A percentile compares a stretch with the other conserved stretches of the same genome.
These are phyloP conservation scores for Neonectria faginata DNA, from an alignment of 2,329 filamentous ascomycete species.

Conservation along the genomic window DNA sequence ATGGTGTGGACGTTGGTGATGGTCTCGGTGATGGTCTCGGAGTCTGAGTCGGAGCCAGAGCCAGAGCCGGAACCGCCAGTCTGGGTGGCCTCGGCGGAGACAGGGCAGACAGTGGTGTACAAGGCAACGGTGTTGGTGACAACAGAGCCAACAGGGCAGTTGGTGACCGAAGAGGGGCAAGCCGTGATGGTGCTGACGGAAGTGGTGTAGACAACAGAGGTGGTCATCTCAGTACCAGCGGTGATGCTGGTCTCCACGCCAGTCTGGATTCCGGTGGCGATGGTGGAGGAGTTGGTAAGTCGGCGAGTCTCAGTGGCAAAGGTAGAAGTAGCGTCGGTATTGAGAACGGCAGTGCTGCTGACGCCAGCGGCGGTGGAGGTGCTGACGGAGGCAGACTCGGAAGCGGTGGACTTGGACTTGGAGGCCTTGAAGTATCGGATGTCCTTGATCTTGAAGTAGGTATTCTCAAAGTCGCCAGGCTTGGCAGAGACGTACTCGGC, in stretches of 20 bases:
- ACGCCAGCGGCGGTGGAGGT: background rate
- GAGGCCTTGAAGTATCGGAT: constrained; percentile 50
- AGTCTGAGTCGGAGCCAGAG: constrained; percentile 10
- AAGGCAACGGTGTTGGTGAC: constrained; percentile 54
- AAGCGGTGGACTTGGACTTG: constrained; percentile 32
- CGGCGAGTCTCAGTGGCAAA: constrained; percentile 12
- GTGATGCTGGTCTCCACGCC: background rate
- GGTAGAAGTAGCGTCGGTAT: constrained; percentile 1
- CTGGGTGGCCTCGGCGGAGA: constrained; percentile 30
- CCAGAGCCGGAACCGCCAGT: constrained; percentile 22
- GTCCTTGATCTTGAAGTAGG: constrained; percentile 60
- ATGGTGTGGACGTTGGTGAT: constrained; percentile 37
- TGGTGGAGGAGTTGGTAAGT: constrained; percentile 22
- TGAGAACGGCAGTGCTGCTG: background rate
- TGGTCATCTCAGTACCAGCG: constrained; percentile 35
- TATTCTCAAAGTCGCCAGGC: constrained; percentile 52
- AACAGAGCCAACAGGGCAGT: constrained; percentile 57
- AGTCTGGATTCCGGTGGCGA: background rate
- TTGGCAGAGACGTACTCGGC: constrained; percentile 52
- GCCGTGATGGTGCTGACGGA: constrained; percentile 16
- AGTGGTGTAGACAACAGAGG: constrained; percentile 51
- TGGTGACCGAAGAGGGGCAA: constrained; percentile 58
- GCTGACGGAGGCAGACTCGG: constrained; percentile 27
- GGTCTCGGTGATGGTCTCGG: constrained; percentile 32
- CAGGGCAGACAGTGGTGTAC: constrained; percentile 58